Conservation (phyloP, 805 yeast species). For the Wickerhamiella spandovensis region DNA sequence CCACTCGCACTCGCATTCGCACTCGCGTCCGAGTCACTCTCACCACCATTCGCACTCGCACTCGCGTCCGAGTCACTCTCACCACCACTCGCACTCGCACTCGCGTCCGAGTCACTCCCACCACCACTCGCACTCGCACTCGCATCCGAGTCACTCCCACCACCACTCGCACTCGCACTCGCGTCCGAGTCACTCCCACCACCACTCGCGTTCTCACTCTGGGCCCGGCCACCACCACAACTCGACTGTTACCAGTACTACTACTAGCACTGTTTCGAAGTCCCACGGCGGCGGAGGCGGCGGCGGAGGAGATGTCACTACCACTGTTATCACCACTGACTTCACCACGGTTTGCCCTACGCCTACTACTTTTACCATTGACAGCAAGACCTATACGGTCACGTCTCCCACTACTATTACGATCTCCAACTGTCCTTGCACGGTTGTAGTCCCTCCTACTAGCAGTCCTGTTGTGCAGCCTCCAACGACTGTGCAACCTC, state of each 20-base stretch:
- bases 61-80: too few relatives aligned
- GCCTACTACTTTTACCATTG: conserved; percentile 45
- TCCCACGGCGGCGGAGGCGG: neutral
- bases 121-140: too few relatives aligned
- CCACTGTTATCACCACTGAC: conserved; percentile 3
- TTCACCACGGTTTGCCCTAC: conserved; percentile 44
- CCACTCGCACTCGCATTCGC: too few relatives aligned
- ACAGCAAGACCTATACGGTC: conserved; percentile 53
- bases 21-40: too few relatives aligned
- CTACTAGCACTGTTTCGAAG: too few relatives aligned
- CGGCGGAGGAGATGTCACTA: neutral
- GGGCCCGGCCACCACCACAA: too few relatives aligned
- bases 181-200: neutral
- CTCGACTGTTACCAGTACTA: too few relatives aligned
- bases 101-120: too few relatives aligned
- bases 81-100: neutral
- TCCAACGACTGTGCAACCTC: neutral
- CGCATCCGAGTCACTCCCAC: too few relatives aligned
- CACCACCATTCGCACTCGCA: too few relatives aligned
- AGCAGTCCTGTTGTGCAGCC: neutral
- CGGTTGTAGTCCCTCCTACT: neutral
- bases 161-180: too few relatives aligned
- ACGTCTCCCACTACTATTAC: conserved; percentile 62
- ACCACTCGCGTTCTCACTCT: neutral
- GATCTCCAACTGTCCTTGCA: conserved; percentile 35